Conservation (phyloP, 192 early-diverging fungal genomes). For the Coemansia aciculifera region DNA sequence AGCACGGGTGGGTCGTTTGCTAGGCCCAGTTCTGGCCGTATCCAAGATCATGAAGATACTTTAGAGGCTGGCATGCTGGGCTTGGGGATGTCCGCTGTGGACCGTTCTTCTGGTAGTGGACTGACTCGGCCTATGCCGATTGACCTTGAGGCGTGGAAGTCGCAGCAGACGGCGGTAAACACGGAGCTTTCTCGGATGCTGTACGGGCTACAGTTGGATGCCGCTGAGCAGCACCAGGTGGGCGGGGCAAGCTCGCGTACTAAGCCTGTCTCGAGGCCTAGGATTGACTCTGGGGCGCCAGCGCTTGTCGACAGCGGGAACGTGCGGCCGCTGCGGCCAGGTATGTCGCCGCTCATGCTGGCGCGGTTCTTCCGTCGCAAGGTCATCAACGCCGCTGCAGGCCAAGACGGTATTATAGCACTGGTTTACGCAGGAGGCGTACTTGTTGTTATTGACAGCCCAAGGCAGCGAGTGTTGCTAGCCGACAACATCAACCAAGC, state of each 20-base stretch:
- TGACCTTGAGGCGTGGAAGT: constrained; percentile 16
- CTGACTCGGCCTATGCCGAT: constrained; percentile 16
- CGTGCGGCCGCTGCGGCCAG: constrained; percentile 3
- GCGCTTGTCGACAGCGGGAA: background rate
- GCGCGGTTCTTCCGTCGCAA: constrained; percentile 23
- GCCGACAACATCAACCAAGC: constrained; percentile 42
- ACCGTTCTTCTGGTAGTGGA: background rate
- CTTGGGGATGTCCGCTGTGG: background rate
- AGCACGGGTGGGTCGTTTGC: constrained; percentile 7
- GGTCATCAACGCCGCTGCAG: constrained; percentile 9
- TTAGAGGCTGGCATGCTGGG: background rate
- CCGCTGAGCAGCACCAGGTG: background rate
- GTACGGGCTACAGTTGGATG: constrained; percentile 25
- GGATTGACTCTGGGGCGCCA: constrained; percentile 7
- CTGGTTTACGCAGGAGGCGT: constrained; percentile 26
- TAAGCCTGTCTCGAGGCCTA: background rate
- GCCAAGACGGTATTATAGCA: constrained; percentile 27
- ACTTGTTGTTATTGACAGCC: constrained; percentile 41
- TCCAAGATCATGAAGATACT: background rate
- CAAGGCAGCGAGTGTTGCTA: constrained; percentile 27
- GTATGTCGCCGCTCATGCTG: constrained; percentile 42
- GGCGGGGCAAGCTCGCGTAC: background rate
- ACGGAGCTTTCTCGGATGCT: constrained; percentile 25
- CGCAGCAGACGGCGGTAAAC: constrained; percentile 11
- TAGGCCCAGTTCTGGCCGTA: background rate